These are phyloP conservation scores for Cyclocybe cylindracea DNA, from an alignment of 768 basidiomycete genomes.

Conservation along the genomic window DNA sequence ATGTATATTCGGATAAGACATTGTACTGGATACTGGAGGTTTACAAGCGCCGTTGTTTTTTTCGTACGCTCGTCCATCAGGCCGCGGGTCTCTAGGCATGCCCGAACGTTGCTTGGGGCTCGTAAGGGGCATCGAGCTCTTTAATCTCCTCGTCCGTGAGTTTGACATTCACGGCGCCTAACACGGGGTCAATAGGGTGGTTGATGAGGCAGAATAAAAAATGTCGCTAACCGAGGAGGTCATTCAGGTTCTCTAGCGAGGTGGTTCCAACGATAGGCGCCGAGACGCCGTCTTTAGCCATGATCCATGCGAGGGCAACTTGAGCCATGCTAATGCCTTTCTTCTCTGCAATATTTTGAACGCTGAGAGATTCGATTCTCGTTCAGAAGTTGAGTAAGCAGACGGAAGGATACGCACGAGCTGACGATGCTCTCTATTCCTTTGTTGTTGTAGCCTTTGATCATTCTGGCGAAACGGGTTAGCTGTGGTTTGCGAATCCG, in stretches of 20 bases:
- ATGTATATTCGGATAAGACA: neutral
- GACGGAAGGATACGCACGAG: constrained; percentile 22
- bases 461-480: constrained; percentile 10
- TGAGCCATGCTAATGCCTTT: constrained; percentile 58
- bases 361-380: constrained; percentile 25
- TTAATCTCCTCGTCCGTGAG: constrained; percentile 59
- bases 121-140: constrained; percentile 56
- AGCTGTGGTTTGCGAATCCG: neutral
- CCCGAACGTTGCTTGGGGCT: constrained; percentile 44
- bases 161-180: constrained; percentile 45
- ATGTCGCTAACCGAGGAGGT: constrained; percentile 43
- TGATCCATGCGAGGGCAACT: constrained; percentile 53
- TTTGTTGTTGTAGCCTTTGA: constrained; percentile 22
- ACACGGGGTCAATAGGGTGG: neutral
- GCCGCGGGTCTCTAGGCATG: constrained; percentile 28
- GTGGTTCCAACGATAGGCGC: constrained; percentile 64
- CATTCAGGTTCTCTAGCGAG: constrained; percentile 50
- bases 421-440: constrained; percentile 37
- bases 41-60: neutral
- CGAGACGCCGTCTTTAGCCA: constrained; percentile 47
- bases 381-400: neutral
- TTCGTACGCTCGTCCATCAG: neutral
- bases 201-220: neutral
- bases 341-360: constrained; percentile 57
- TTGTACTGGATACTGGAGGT: neutral